These are phyloP conservation scores for Ophiocordyceps camponoti-leonardi DNA, from an alignment of 2,329 filamentous ascomycete genomes.

Conservation along the genomic window DNA sequence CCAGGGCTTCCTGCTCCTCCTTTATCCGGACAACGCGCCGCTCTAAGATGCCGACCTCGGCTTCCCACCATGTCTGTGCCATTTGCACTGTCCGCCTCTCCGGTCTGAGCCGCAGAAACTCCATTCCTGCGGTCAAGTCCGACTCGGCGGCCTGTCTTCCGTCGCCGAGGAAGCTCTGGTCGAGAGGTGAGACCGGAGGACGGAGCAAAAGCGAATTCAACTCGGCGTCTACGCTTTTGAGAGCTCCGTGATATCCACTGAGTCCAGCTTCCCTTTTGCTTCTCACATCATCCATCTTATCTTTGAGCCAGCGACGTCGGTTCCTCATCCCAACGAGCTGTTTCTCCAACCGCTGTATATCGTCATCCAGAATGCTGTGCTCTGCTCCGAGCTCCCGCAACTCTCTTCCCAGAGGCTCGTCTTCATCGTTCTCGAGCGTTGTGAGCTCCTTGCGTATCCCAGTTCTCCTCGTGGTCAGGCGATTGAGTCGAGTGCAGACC, in stretches of 20 bases:
- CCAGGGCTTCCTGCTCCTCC: conserved; percentile 45
- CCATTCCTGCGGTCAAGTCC: conserved; percentile 21
- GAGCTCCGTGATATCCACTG: conserved; percentile 51
- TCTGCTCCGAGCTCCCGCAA: conserved; percentile 42
- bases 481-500: conserved; percentile 39
- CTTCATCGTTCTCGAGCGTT: conserved; percentile 34
- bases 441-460: conserved; percentile 34
- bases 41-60: conserved; percentile 39
- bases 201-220: conserved; percentile 39
- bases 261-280: conserved; percentile 54
- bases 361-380: conserved; percentile 31
- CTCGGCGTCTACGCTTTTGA: conserved; percentile 48
- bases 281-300: conserved; percentile 42
- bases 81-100: conserved; percentile 52
- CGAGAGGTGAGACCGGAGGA: conserved; percentile 36
- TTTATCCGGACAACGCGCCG: conserved; percentile 37
- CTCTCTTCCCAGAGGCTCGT: conserved; percentile 41
- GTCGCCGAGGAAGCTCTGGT: conserved; percentile 22
- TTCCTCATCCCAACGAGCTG: conserved; percentile 43
- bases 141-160: conserved; percentile 4
- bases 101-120: conserved; percentile 43
- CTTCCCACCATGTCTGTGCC: conserved; percentile 54
- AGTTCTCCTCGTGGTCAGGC: conserved; percentile 29
- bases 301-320: conserved; percentile 39
- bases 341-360: conserved; percentile 50